Evolutionary conservation across 163 green algal species (phyloP).

Genomic region (Chlamydomonas reinhardtii): DNA sequence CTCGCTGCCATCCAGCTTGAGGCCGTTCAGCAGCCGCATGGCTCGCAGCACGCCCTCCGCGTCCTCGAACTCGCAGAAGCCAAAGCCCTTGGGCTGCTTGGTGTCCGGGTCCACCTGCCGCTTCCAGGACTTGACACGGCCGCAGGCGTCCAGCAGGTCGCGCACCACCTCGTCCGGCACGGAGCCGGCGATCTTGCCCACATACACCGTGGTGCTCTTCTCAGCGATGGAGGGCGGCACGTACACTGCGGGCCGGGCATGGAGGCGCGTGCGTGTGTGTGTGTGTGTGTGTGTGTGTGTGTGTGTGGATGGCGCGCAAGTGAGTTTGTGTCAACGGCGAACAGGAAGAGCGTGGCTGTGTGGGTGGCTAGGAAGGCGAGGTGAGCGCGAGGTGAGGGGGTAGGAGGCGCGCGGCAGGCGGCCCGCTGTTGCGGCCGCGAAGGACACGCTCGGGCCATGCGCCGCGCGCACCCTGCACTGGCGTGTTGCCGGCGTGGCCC

Average conservation of each 20-base stretch:
- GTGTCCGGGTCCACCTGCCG: slow-evolving; percentile 84
- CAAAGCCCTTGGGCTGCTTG: slow-evolving; percentile 81
- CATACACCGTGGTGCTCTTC: slow-evolving; percentile 87
- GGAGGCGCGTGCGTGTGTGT: too few species aligned
- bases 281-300: neutral
- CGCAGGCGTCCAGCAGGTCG: slow-evolving; percentile 86
- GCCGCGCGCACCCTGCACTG: too few species aligned
- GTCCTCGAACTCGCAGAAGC: slow-evolving; percentile 78
- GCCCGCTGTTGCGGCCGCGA: too few species aligned
- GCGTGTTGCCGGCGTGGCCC: too few species aligned
- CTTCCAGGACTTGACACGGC: slow-evolving; percentile 84
- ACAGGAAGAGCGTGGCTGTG: too few species aligned
- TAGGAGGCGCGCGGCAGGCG: too few species aligned
- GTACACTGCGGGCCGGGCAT: slow-evolving; percentile 41
- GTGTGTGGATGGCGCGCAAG: too few species aligned
- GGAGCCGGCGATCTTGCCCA: slow-evolving; percentile 92
- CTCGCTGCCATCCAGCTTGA: slow-evolving; percentile 72
- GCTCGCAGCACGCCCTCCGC: slow-evolving; percentile 86
- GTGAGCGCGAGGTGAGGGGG: too few species aligned
- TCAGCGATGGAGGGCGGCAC: slow-evolving; percentile 50
- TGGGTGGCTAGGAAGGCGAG: neutral
- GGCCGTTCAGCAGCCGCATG: slow-evolving; percentile 84
- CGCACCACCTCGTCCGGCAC: slow-evolving; percentile 75
- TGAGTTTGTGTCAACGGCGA: too few species aligned
- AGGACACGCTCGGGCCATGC: too few species aligned